Evolutionary conservation across 148 eudicot species (phyloP).

Genomic region (Chenopodium album): DNA sequence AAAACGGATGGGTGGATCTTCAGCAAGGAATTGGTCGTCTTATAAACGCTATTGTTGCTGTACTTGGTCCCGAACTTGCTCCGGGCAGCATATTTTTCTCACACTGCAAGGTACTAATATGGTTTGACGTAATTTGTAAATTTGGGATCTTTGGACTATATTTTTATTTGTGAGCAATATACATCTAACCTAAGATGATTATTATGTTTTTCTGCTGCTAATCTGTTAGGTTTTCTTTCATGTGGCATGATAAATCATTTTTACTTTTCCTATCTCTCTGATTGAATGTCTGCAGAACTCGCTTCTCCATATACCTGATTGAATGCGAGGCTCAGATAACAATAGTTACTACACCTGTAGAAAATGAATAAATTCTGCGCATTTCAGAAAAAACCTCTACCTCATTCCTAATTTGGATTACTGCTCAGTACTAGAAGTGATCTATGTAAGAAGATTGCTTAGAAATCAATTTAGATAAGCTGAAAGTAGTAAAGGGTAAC

Average conservation of each 20-base stretch:
- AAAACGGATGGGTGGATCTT: constrained; percentile 90
- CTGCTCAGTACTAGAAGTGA: background rate
- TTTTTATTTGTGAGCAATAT: background rate
- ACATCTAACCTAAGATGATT: background rate
- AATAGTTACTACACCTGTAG: background rate
- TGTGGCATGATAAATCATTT: background rate
- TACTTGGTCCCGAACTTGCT: constrained; percentile 95
- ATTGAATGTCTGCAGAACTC: background rate
- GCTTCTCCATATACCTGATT: background rate
- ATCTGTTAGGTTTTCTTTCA: background rate
- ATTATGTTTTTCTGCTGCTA: background rate
- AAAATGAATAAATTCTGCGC: background rate
- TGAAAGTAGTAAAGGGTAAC: background rate
- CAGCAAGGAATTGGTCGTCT: constrained; percentile 95
- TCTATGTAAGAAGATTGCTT: background rate
- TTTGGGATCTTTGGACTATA: background rate
- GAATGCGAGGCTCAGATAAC: background rate
- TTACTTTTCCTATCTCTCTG: background rate
- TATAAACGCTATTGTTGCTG: constrained; percentile 97
- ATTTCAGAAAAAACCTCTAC: background rate
- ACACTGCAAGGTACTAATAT: constrained; percentile 79
- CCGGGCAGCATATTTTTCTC: constrained; percentile 98
- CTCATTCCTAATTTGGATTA: background rate
- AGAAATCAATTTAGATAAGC: background rate
- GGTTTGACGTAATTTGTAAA: background rate